Base-by-base conservation (phyloP, 2,329 filamentous ascomycete genomes). In the Dichotomopilus funicola region DNA sequence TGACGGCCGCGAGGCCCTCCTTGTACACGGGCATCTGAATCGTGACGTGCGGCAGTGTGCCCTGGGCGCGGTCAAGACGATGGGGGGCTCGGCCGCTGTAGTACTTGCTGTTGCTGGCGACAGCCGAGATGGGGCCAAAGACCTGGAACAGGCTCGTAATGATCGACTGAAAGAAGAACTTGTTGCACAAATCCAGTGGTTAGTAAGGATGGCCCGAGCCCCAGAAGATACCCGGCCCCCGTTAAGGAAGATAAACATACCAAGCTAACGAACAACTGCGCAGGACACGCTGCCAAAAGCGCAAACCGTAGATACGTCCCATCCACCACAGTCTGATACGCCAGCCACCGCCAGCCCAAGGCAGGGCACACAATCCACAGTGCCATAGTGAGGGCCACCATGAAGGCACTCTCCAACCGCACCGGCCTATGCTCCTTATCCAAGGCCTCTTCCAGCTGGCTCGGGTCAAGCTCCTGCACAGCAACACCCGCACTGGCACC, bases 1-100 rank as follows among this genome's bases (percentile, higher is more conserved):
- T 91, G 69, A 95, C 89, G 58, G 77, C 82, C 38, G 74, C 73
- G 3, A 95, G 77, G 61, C 88, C 88, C 69, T 95, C 89, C 69
- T 91, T 94, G 75, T 94, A 95, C 0, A 95, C 88, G 6, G 89
- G 89, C 69, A 88, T 91, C 67, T 95, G 89, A 43, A 95, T 87
- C 2, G 88, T 92, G 61, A 89, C 78, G 66, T 89, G 88, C 3
- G 87, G 87, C n/a, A 91, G 77, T 6, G 37, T 74, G 66, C 6
- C 72, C 65, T 1, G 71, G 73, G 55, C 79, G 78, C 37, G 90
- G 70, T 51, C 86, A 76, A 31, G 79, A 78, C 2, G 85, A 83
- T 7, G 85, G 77, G 27, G 78, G 75, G 1, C 34, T 45, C 11
- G 13, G 87, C 89, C 0, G 88, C 54, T 92, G 72, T 88, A 94